These are phyloP conservation scores for Aureobasidium sp. DNA, from an alignment of 2,329 filamentous ascomycete genomes.

Conservation along the genomic window DNA sequence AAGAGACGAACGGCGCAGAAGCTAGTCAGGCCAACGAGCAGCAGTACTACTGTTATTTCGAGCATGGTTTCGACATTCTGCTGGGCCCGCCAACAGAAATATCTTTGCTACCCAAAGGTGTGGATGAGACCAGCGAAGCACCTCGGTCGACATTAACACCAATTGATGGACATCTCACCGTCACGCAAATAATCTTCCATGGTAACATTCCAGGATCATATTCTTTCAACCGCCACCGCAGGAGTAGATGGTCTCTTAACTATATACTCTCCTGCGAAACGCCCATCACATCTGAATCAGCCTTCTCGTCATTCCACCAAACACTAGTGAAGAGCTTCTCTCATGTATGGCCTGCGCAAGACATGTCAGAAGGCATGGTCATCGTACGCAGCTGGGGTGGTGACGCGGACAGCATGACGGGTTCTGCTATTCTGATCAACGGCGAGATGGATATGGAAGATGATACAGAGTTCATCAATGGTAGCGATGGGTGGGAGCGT, in stretches of 20 bases:
- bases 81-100: constrained; percentile 63
- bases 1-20: constrained; percentile 39
- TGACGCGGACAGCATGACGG: constrained; percentile 18
- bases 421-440: constrained; percentile 26
- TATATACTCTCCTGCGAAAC: constrained; percentile 30
- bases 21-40: constrained; percentile 61
- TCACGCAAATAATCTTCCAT: constrained; percentile 87
- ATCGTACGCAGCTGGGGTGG: constrained; percentile 29
- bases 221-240: constrained; percentile 88
- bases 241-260: constrained; percentile 76
- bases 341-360: constrained; percentile 43
- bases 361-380: constrained; percentile 34
- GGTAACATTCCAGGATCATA: constrained; percentile 94
- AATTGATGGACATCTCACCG: constrained; percentile 54
- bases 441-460: constrained; percentile 27
- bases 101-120: constrained; percentile 13
- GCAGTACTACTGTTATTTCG: constrained; percentile 92
- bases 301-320: constrained; percentile 64
- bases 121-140: constrained; percentile 16
- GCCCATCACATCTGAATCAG: constrained; percentile 63
- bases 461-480: constrained; percentile 17
- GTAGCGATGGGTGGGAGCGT: constrained; percentile 16
- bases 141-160: constrained; percentile 13
- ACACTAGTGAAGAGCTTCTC: constrained; percentile 63
- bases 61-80: constrained; percentile 86